Percentiles rank a stretch among this genome's conserved stretches.
Evolutionary conservation across 495 filamentous ascomycete species (phyloP).

Genomic region (Hypoxylon crocopeplum): DNA sequence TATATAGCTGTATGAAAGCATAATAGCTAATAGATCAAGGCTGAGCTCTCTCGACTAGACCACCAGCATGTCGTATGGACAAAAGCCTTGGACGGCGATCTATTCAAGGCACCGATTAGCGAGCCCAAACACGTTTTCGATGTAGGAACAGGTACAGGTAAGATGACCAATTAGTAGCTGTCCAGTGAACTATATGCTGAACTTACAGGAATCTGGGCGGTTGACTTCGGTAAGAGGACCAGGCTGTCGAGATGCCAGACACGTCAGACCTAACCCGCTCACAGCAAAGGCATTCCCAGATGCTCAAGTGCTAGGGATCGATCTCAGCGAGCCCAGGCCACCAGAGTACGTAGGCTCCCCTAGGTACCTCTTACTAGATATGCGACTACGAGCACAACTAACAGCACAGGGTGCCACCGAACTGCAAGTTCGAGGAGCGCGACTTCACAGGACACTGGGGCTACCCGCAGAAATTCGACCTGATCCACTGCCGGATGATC

Average conservation of each 20-base stretch:
- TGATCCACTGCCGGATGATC: slow-evolving; percentile 36
- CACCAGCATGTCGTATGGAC: background rate
- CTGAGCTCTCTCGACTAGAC: background rate
- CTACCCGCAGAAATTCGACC: slow-evolving; percentile 53
- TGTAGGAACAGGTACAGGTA: background rate
- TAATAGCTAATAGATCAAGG: background rate
- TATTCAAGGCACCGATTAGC: background rate
- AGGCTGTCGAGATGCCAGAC: background rate
- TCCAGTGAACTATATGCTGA: background rate
- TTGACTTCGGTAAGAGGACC: background rate
- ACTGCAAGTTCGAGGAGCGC: slow-evolving; percentile 54
- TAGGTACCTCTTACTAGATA: background rate
- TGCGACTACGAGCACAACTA: background rate
- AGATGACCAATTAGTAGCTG: background rate
- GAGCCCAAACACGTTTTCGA: background rate
- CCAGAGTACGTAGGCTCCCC: slow-evolving; percentile 41
- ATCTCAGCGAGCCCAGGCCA: slow-evolving; percentile 50
- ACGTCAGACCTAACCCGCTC: background rate
- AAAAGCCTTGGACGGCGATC: background rate
- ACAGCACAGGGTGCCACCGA: slow-evolving; percentile 47
- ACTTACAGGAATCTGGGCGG: background rate
- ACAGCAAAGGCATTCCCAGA: slow-evolving; percentile 39
- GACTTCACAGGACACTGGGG: slow-evolving; percentile 57
- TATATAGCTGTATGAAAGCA: background rate
- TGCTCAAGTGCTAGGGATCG: slow-evolving; percentile 49